Percentiles rank a stretch among this genome's conserved stretches.
phyloP scores from a whole-genome alignment of 306 rosid species.

The Lagenaria siceraria region DNA sequence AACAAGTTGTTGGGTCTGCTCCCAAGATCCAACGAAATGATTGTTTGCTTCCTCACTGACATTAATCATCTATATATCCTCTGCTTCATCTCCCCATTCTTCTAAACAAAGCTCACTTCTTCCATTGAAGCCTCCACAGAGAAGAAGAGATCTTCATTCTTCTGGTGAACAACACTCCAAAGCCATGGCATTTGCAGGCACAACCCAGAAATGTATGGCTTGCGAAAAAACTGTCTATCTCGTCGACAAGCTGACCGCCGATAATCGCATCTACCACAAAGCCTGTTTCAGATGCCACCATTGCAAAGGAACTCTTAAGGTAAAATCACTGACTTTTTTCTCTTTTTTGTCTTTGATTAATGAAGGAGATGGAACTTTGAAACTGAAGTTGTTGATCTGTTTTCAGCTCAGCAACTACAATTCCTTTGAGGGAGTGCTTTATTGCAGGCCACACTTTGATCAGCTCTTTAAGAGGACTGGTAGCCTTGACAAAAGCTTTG shows the following conservation, averaged over 20 bases:
- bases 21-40: conserved; percentile 1
- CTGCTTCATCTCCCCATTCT: not conserved
- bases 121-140: not conserved
- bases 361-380: not conserved
- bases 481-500: conserved; percentile 95
- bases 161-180: not conserved
- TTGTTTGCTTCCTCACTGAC: conserved; percentile 2
- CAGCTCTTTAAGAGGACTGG: conserved; percentile 96
- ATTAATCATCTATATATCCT: conserved; percentile 1
- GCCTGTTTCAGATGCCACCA: conserved; percentile 99
- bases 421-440: conserved; percentile 95
- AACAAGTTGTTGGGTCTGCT: conserved; percentile 7
- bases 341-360: not conserved
- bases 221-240: conserved; percentile 94
- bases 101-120: not conserved
- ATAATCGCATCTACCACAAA: conserved; percentile 82
- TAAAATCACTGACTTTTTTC: not conserved
- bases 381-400: conserved; percentile 7
- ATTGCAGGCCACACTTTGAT: conserved; percentile 92
- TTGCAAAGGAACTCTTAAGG: conserved; percentile 99
- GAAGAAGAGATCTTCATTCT: not conserved
- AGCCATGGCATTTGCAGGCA: conserved; percentile 93
- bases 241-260: conserved; percentile 90
- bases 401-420: conserved; percentile 98
- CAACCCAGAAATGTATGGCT: conserved; percentile 99